Evolutionary conservation across 2,329 filamentous ascomycete species (phyloP).

Genomic region (Pseudogymnoascus sp.): DNA sequence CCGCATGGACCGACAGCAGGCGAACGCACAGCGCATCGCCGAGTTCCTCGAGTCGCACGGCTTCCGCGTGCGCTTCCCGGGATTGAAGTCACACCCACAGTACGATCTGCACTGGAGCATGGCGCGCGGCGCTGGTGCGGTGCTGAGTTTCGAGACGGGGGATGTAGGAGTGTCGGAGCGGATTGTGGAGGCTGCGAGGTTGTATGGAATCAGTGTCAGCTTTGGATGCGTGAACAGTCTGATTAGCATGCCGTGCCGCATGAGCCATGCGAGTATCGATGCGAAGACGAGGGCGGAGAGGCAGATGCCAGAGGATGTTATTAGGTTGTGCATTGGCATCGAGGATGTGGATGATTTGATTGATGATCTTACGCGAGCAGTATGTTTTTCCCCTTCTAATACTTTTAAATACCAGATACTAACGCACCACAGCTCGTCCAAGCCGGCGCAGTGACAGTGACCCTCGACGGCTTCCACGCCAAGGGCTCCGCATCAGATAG

Average conservation of each 20-base stretch:
- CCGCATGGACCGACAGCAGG: constrained; percentile 97
- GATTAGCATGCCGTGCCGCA: constrained; percentile 98
- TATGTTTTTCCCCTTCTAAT: constrained; percentile 43
- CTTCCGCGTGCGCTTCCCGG: constrained; percentile 92
- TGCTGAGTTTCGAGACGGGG: constrained; percentile 93
- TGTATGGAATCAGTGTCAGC: constrained; percentile 94
- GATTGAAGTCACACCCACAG: constrained; percentile 88
- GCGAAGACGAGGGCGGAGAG: constrained; percentile 84
- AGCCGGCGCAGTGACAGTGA: constrained; percentile 85
- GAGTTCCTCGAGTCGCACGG: constrained; percentile 85
- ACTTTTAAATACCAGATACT: constrained; percentile 9
- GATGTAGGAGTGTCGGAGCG: constrained; percentile 76
- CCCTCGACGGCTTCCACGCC: constrained; percentile 74
- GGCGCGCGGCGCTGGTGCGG: constrained; percentile 87
- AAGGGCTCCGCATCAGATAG: constrained; percentile 3
- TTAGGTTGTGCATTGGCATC: constrained; percentile 90
- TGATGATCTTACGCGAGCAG: constrained; percentile 83
- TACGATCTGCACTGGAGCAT: constrained; percentile 95
- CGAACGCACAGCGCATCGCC: constrained; percentile 84
- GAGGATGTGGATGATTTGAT: constrained; percentile 88
- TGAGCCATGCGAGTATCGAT: constrained; percentile 98
- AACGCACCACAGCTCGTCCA: constrained; percentile 63
- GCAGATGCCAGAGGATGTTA: constrained; percentile 93
- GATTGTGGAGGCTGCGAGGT: constrained; percentile 84
- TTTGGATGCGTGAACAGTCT: constrained; percentile 98